Evolutionary conservation across 2,329 filamentous ascomycete species (phyloP), one percentile per base, ranked within the genome.

Genomic region (Aspergillus sergii): DNA sequence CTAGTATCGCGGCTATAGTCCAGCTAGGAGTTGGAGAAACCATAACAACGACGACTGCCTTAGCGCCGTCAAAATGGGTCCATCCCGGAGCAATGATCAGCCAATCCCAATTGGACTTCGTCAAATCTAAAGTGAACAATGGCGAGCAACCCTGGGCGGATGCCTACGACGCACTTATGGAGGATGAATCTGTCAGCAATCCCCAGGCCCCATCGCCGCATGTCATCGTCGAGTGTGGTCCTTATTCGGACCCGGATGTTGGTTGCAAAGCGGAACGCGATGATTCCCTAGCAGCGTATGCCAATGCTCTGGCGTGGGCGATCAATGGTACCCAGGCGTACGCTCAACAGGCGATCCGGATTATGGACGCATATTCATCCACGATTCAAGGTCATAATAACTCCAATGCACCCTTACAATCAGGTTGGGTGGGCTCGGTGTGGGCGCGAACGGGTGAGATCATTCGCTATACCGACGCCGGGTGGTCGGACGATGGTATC

Each of bases 381-480:
- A 57, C 54, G 1, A 41, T 57, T 21, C 23, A 57, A 28, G 54
- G 34, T 10, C 54, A 57, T 32, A 57, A 57, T 28, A 57, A 57
- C 34, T 14, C 54, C 32, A 57, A 57, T n/a, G 54, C 54, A n/a
- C 54, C 54, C 30, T 32, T 57, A 3, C 54, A 57, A 21, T 21
- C 54, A 7, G 54, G 54, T 11, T 57, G 54, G 54, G 54, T 43
- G 9, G 54, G 34, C 14, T 41, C 54, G 0, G 34, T 41, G 6
- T 57, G 54, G 54, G 34, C 54, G 16, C 54, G 54, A 28, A n/a
- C 54, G n/a, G 54, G n/a, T 9, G 54, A 57, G 21, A 16, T 57
- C 19, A 43, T 57, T 32, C 54, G 54, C 14, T 21, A 57, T 43
- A 57, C 54, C 4, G 14, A 57, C 39, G 34, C 34, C 12, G 54